Percentiles rank a stretch among this genome's conserved stretches.
Conservation (phyloP, 768 basidiomycete genomes). For the Suillus subalutaceus region DNA sequence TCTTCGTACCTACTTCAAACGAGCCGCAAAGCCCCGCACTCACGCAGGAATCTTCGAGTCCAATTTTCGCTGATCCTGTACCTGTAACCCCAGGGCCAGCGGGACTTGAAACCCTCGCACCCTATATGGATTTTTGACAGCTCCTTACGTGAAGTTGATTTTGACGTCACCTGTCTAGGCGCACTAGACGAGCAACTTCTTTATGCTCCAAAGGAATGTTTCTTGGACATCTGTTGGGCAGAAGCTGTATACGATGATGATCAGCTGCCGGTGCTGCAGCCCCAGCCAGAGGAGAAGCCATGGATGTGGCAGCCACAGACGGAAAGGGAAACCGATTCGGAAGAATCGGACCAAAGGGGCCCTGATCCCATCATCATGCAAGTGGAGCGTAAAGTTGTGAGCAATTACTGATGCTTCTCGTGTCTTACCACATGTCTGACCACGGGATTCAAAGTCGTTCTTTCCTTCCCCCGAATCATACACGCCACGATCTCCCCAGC, state of each 20-base stretch:
- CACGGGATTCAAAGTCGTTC: not conserved
- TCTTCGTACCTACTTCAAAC: not conserved
- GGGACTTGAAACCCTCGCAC: not conserved
- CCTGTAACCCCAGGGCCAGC: not conserved
- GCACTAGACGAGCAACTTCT: conserved; percentile 44
- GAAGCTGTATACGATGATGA: conserved; percentile 36
- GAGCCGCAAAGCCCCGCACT: not conserved
- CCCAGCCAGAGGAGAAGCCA: not conserved
- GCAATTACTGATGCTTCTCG: not conserved
- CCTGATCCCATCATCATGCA: conserved; percentile 22
- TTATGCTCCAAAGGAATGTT: conserved; percentile 39
- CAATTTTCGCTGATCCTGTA: not conserved
- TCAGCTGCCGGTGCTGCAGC: conserved; percentile 1
- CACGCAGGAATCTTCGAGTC: not conserved
- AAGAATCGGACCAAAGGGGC: conserved; percentile 13
- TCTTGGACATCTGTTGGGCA: conserved; percentile 45
- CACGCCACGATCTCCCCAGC: conserved; percentile 14
- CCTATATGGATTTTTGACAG: conserved; percentile 23
- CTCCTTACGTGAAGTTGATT: conserved; percentile 32
- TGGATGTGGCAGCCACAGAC: not conserved
- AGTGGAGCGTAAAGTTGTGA: conserved; percentile 18
- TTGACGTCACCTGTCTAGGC: conserved; percentile 41
- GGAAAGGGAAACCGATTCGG: not conserved
- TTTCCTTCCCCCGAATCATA: conserved; percentile 17
- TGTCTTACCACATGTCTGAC: conserved; percentile 9